Evolutionary conservation across 192 early-diverging fungal species (phyloP), one percentile per base, ranked within the genome.

Genomic region (Lunasporangiospora selenospora): DNA sequence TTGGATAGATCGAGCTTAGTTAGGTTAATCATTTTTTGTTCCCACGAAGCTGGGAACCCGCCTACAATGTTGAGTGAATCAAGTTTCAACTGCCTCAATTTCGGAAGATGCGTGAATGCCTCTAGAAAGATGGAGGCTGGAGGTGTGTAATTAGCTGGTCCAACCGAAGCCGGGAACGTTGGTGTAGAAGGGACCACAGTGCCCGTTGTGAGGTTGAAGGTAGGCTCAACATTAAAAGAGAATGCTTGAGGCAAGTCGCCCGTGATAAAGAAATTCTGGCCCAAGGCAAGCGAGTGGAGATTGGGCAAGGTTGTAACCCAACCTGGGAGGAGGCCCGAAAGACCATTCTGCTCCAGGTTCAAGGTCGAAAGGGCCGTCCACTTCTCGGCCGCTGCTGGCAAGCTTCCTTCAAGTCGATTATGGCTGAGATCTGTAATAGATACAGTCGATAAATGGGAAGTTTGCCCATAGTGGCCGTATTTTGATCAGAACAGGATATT

Each of bases 361-460:
- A 71, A 47, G 3, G 59, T 62, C 0, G 59, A 58, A 21, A 71
- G 21, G 23, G 41, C 52, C 6, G 19, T n/a, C 67, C 67, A 71
- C 4, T 59, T 59, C 3, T 37, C 8, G 2, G 58, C 67, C 1
- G 59, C 43, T 11, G 58, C 55, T 1, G 67, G 67, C 4, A 71
- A 37, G 16, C 58, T 51, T 1, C 67, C 67, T 5, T 58, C 43
- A 18, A 71, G 26, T 11, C 47, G 59, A 19, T 71, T 71, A 23
- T 71, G 59, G 41, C 67, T 71, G 15, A 71, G 27, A 43, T 71
- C 67, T 71, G n/a, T n/a, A n/a, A n/a, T n/a, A n/a, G n/a, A n/a
- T n/a, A n/a, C n/a, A n/a, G n/a, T n/a, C n/a, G n/a, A n/a, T n/a
- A n/a, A n/a, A n/a, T n/a, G n/a, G n/a, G n/a, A n/a, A n/a, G n/a